Percentiles rank a stretch among this genome's conserved stretches.
Conservation (phyloP, 148 eudicot species). For the Rhododendron griersonianum region DNA sequence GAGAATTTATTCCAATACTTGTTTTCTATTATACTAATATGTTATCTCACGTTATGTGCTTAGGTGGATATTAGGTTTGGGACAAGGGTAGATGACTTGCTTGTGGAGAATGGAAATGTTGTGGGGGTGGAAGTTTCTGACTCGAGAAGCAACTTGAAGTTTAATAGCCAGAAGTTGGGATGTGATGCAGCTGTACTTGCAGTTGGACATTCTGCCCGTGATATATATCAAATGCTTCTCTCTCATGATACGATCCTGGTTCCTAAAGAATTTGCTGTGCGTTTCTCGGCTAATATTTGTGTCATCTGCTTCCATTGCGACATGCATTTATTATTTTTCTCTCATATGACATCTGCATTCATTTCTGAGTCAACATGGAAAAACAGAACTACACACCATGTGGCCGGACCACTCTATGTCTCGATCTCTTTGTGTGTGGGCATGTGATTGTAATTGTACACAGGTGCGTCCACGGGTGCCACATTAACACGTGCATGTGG, state of each 20-base stretch:
- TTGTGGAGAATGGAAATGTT: conserved; percentile 54
- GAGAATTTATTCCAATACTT: not conserved
- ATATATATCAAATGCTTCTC: conserved; percentile 87
- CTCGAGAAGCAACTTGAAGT: conserved; percentile 32
- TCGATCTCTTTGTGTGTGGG: not conserved
- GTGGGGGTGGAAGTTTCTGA: conserved; percentile 77
- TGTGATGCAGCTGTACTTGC: conserved; percentile 93
- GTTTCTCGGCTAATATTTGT: conserved; percentile 18
- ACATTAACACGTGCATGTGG: not conserved
- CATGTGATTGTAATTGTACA: not conserved
- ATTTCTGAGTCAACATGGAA: not conserved
- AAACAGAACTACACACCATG: not conserved
- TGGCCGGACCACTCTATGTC: not conserved
- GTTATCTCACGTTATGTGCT: conserved; percentile 9
- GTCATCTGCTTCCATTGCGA: not conserved
- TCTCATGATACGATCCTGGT: conserved; percentile 63
- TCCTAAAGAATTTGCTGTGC: conserved; percentile 91
- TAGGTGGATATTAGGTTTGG: conserved; percentile 89
- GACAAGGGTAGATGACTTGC: conserved; percentile 84
- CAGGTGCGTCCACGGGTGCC: not conserved
- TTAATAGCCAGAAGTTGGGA: conserved; percentile 40
- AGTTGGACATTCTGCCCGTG: conserved; percentile 98
- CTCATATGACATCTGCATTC: not conserved
- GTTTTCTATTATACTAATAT: not conserved
- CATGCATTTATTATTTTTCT: not conserved